Evolutionary conservation across 2,329 filamentous ascomycete genomes (phyloP), one percentile per base, ranked within the genome.

Genomic region (Fusarium scirpi): DNA sequence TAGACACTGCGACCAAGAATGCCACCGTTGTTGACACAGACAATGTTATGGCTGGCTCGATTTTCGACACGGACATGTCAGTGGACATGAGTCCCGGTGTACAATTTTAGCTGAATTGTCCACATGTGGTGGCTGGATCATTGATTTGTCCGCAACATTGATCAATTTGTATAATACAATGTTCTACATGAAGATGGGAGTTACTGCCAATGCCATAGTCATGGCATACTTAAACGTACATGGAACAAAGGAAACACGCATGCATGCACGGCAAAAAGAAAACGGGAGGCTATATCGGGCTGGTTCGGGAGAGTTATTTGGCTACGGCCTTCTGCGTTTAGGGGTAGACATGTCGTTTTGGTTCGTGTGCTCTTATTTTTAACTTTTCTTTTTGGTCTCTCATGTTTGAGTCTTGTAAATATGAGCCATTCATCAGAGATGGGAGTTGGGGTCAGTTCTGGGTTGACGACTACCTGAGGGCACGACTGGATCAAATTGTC

Each of bases 1-100:
- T 76, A 48, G 81, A 82, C 43, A 76, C 78, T 29, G 74, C 67
- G 25, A 79, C 77, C 10, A 72, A 71, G 64, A 70, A 43, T 30
- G 52, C 65, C 9, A 51, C 60, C 25, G 58, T 49, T 34, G 9
- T 53, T 24, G 54, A 60, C n/a, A 41, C 29, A 38, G 43, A 65
- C 24, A 56, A 64, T 22, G 43, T 61, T 15, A 67, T 60, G 47
- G 54, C 59, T 43, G 64, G 65, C 20, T 75, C 73, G 25, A 68
- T 75, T 41, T 75, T 75, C 24, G 59, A 71, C 25, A 59, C 54
- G 12, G 65, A 48, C 32, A 71, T 69, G 60, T 48, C 62, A 16
- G 12, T 45, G 34, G 52, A 25, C 25, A 32, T 24, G 45, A 73
- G 43, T 58, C 67, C 52, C 43, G 45, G n/a, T 29, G 65, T 57